Evolutionary conservation across 2,329 filamentous ascomycete genomes (phyloP).

Genomic region (Epichloe bromicola): DNA sequence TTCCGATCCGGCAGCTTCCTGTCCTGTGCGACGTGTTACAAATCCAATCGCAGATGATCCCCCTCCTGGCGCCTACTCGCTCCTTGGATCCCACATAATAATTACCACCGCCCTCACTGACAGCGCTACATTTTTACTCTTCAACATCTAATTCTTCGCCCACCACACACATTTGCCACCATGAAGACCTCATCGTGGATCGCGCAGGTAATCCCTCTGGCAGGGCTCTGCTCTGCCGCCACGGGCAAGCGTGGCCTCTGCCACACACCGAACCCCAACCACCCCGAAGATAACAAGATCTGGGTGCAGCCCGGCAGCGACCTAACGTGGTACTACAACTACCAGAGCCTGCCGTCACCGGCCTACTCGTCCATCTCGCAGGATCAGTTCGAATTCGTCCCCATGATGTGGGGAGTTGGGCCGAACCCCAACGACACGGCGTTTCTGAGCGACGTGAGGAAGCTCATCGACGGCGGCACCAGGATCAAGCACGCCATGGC

Average conservation of each 20-base stretch:
- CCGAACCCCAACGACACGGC: constrained; percentile 35
- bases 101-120: too few relatives aligned
- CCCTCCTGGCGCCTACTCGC: too few relatives aligned
- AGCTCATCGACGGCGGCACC: constrained; percentile 34
- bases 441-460: constrained; percentile 48
- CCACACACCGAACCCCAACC: constrained; percentile 44
- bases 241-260: constrained; percentile 57
- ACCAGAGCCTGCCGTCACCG: constrained; percentile 42
- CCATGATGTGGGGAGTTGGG: constrained; percentile 63
- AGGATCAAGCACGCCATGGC: constrained; percentile 57
- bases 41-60: too few relatives aligned
- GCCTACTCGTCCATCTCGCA: constrained; percentile 36
- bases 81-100: too few relatives aligned
- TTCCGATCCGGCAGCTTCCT: too few relatives aligned
- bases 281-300: constrained; percentile 48
- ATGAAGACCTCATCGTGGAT: constrained; percentile 1
- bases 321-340: constrained; percentile 82
- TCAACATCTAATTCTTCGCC: not conserved
- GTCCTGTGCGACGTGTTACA: too few relatives aligned
- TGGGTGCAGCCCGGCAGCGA: constrained; percentile 46
- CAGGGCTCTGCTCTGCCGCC: constrained; percentile 14
- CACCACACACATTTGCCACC: not conserved
- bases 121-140: not conserved
- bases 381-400: constrained; percentile 57
- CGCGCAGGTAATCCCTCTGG: constrained; percentile 9